Base-by-base conservation (phyloP, 257 asterid species). In the Ocimum tenuiflorum region DNA sequence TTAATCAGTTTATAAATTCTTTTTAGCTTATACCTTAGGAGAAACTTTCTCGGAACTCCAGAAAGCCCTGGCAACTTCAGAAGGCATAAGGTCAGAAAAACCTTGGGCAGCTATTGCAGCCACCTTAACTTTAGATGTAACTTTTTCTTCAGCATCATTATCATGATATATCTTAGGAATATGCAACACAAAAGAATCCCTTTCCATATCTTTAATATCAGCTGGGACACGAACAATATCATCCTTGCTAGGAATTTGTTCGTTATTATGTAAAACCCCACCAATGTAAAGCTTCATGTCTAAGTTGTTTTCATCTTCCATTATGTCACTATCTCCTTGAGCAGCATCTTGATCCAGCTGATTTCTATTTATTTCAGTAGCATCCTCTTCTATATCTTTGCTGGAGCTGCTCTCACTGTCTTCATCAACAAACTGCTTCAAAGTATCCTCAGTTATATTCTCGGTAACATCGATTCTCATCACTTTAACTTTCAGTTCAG, bases 11-110 rank as follows among this genome's bases (percentile, higher is more conserved):
- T 22, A 27, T 41, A 27, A 45, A 31, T 63, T 27, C n/a, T 18
- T 51, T 67, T 50, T 20, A 2, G 60, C 22, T 50, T 62, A 63
- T 82, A 89, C 95, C 95, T 92, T 89, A 3, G 92, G 73, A 71
- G 96, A 85, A 69, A 79, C 80, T 75, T 87, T 89, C 61, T 82
- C 87, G 13, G 95, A 82, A 75, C 67, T 69, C 95, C 79, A 82
- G 73, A 89, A 86, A 12, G 95, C 94, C 79, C 83, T 88, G 46
- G 96, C 97, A 71, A 92, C 91, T 19, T 90, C 97, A 64, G 95
- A 91, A 69, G 99, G 99, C 96, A 92, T 86, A 59, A 92, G 90
- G 69, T 89, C 91, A 24, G 95, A 84, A 73, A 89, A 73, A 63
- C 87, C 81, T 76, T 84, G 86, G 59, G 94, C 85, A 70, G 88